Percentiles rank a stretch among this genome's conserved stretches.
These are phyloP conservation scores for Chloris gayana DNA, from an alignment of 176 grass and related monocot species.

Conservation along the genomic window DNA sequence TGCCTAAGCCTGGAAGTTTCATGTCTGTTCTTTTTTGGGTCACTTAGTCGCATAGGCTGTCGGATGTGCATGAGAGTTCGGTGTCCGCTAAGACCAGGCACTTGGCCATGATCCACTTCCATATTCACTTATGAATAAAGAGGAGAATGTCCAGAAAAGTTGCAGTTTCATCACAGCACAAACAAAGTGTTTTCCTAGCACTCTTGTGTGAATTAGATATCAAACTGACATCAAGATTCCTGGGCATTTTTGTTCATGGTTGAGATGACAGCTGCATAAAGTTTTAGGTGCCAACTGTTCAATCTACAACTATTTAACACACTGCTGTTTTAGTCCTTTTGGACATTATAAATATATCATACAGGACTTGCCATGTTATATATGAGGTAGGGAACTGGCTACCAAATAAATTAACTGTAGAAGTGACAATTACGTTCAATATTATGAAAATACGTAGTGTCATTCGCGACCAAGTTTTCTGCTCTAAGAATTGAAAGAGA, in stretches of 20 bases:
- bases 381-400: background rate
- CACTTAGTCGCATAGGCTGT: background rate
- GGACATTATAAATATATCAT: background rate
- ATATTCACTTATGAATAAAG: background rate
- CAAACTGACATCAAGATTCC: background rate
- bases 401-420: background rate
- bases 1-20: background rate
- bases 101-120: background rate
- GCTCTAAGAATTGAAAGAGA: background rate
- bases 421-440: background rate
- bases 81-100: background rate
- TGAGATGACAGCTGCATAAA: background rate
- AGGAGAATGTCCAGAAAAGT: background rate
- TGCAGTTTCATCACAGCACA: background rate
- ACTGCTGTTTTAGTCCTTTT: background rate
- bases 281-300: background rate
- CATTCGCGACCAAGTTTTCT: background rate
- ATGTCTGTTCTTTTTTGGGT: background rate
- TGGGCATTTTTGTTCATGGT: conserved; percentile 21
- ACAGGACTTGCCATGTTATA: background rate
- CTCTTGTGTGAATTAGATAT: background rate
- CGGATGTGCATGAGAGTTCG: background rate
- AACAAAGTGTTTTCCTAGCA: background rate
- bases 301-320: background rate
- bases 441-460: background rate